These are phyloP conservation scores for Scenedesmus sp. DNA, from an alignment of 163 green algal species.

Conservation along the genomic window DNA sequence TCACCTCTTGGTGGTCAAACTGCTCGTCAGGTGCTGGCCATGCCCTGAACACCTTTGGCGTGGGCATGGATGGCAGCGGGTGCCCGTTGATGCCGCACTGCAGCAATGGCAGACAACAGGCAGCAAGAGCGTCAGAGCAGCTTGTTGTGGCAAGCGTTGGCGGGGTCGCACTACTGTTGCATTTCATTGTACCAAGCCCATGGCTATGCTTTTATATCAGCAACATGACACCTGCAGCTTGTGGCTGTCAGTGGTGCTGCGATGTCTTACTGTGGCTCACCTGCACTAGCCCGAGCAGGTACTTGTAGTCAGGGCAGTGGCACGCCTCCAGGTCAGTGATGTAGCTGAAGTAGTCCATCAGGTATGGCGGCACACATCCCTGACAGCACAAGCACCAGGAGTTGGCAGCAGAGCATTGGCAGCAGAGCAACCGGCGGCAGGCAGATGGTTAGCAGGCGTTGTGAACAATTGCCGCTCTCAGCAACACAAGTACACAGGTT, in stretches of 20 bases:
- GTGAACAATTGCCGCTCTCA: neutral
- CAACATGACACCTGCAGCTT: neutral
- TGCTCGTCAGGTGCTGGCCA: neutral
- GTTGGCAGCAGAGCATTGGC: neutral
- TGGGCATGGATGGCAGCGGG: neutral
- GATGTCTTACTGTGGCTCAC: neutral
- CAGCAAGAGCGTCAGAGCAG: neutral
- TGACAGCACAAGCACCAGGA: neutral
- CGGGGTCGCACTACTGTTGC: neutral
- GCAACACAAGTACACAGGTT: no score
- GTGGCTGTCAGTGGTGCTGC: neutral
- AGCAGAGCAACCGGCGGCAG: no score
- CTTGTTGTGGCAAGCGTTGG: neutral
- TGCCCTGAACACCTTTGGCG: neutral
- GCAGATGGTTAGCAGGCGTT: no score
- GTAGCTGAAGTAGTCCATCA: neutral
- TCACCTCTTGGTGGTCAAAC: neutral
- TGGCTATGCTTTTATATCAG: neutral
- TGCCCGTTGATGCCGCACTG: neutral
- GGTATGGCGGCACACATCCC: neutral
- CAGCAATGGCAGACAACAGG: neutral
- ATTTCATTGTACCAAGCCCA: neutral
- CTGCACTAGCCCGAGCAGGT: neutral
- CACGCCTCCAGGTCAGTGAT: neutral
- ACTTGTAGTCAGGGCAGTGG: slow-evolving; percentile 26